Percentiles rank a stretch among this genome's conserved stretches.
Conservation (phyloP, 208 protist genomes). For the Acanthamoeba rhysodes region DNA sequence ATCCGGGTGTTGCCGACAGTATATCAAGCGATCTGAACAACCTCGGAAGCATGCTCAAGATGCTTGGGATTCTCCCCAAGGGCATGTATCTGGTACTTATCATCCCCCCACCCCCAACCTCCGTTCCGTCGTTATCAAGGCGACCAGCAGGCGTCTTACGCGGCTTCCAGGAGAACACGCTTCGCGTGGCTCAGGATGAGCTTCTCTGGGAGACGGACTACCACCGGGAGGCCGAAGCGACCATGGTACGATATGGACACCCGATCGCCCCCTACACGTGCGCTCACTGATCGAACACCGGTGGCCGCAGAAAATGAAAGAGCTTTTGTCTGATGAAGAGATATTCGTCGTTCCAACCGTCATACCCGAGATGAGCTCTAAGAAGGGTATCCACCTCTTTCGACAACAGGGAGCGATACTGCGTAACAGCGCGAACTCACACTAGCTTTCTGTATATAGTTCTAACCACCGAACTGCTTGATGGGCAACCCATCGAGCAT, state of each 20-base stretch:
- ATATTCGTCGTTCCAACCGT: constrained; percentile 48
- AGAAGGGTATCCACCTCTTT: neutral
- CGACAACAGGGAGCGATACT: neutral
- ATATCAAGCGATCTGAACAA: constrained; percentile 95
- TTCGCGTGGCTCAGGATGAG: constrained; percentile 85
- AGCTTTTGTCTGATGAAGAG: constrained; percentile 79
- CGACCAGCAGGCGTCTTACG: constrained; percentile 26
- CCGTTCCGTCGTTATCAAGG: neutral
- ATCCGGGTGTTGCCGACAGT: constrained; percentile 88
- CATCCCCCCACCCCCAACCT: constrained; percentile 66
- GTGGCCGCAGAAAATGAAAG: constrained; percentile 70
- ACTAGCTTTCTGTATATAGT: constrained; percentile 58
- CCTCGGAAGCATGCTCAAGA: constrained; percentile 92
- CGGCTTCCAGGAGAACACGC: constrained; percentile 80
- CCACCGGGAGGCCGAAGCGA: constrained; percentile 78
- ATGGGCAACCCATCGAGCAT: constrained; percentile 88
- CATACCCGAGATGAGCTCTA: neutral
- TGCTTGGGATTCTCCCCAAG: constrained; percentile 91
- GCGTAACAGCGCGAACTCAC: neutral
- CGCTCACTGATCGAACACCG: too few species aligned
- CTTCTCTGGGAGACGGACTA: constrained; percentile 88
- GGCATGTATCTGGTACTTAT: constrained; percentile 91
- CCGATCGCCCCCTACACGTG: neutral
- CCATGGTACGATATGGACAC: constrained; percentile 8
- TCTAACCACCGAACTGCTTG: constrained; percentile 85